These are phyloP conservation scores for Amphicarpaea edgeworthii DNA, from an alignment of 306 rosid genomes.

Conservation along the genomic window DNA sequence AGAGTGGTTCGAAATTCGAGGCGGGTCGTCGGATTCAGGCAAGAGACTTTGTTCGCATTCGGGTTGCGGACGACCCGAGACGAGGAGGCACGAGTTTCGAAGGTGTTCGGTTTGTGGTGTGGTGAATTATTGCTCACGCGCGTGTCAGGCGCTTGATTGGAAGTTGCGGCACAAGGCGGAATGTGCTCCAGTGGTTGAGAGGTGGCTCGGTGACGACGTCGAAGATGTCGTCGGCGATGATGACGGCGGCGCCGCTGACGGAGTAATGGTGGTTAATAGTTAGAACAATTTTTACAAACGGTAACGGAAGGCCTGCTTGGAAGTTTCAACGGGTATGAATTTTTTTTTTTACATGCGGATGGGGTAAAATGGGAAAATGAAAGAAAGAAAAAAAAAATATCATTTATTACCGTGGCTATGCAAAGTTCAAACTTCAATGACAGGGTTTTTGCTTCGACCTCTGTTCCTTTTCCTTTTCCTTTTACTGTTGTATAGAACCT, in stretches of 20 bases:
- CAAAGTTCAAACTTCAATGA: constrained; percentile 33
- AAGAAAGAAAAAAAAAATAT: not conserved
- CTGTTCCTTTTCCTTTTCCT: not conserved
- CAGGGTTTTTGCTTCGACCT: not conserved
- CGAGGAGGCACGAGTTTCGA: constrained; percentile 84
- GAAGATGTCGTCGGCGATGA: constrained; percentile 51
- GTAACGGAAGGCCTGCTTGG: constrained; percentile 36
- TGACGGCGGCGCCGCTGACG: constrained; percentile 63
- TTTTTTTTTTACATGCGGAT: constrained; percentile 16
- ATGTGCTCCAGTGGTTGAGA: constrained; percentile 73
- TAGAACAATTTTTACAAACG: constrained; percentile 19
- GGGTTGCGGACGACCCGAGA: constrained; percentile 94
- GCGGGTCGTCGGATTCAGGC: constrained; percentile 54
- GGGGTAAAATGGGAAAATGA: constrained; percentile 25
- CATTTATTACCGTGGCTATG: constrained; percentile 36
- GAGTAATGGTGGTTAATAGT: constrained; percentile 48
- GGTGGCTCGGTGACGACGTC: constrained; percentile 73
- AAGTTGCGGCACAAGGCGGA: constrained; percentile 85
- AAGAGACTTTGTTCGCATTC: constrained; percentile 78
- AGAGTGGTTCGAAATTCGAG: constrained; percentile 71
- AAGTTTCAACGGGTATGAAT: constrained; percentile 34
- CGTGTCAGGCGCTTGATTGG: constrained; percentile 98
- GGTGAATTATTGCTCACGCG: constrained; percentile 94
- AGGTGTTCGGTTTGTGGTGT: constrained; percentile 91
- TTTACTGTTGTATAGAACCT: not conserved